Evolutionary conservation across 2,329 filamentous ascomycete genomes (phyloP).

Genomic region (Neofusicoccum kwambonambiense): DNA sequence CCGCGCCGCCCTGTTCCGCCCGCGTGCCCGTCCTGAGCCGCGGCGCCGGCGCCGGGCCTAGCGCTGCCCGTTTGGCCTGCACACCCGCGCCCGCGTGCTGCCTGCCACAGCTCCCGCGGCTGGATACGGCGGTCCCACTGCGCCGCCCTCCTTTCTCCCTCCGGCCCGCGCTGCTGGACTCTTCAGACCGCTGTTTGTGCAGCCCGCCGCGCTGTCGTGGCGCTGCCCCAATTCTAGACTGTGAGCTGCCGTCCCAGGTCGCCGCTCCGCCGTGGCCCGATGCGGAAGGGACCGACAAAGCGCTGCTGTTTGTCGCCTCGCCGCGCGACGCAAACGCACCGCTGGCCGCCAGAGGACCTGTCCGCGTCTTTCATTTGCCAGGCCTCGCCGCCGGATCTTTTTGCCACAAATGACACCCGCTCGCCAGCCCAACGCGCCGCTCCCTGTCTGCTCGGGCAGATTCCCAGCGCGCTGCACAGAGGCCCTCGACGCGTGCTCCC

Average conservation of each 20-base stretch:
- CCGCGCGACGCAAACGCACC: not conserved
- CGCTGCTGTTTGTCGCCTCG: not conserved
- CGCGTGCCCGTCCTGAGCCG: not conserved
- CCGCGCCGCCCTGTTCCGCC: not conserved
- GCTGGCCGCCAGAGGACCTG: not conserved
- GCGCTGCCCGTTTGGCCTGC: too few species aligned
- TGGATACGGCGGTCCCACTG: not conserved
- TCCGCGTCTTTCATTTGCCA: not conserved
- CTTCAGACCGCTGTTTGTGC: not conserved
- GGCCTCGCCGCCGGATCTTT: not conserved
- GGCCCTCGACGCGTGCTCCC: not conserved
- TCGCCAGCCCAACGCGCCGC: not conserved
- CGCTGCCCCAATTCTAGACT: not conserved
- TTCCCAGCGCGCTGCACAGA: not conserved
- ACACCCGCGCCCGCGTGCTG: too few species aligned
- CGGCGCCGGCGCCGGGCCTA: not conserved
- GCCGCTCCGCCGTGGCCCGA: not conserved
- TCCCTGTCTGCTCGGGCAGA: constrained; percentile 4
- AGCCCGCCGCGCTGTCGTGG: not conserved
- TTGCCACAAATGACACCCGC: not conserved
- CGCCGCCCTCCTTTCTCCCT: not conserved
- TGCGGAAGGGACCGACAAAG: not conserved
- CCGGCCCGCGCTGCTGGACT: not conserved
- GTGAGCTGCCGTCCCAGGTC: not conserved
- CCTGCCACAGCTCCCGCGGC: too few species aligned